Base-by-base conservation (phyloP, 306 rosid species). In the Vigna radiata region DNA sequence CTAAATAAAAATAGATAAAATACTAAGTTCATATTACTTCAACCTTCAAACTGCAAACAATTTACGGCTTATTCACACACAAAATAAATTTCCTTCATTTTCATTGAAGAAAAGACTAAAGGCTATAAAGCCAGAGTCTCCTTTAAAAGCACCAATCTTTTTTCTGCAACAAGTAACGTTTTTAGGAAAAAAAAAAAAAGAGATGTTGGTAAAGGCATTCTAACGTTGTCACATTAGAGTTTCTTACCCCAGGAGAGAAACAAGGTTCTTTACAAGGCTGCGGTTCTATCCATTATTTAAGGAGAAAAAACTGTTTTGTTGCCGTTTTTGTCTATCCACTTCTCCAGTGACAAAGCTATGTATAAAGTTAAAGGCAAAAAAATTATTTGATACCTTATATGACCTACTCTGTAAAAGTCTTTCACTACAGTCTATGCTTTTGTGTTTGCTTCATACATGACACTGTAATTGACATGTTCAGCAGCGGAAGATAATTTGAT, bases 171-270 rank as follows among this genome's bases (percentile, higher is more conserved):
- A 46, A 36, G 37, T 36, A 15, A 16, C 23, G 23, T 39, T 13
- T 52, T 33, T 19, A 18, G 53, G 50, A 72, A 23, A 41, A 15
- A 1, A 1, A 21, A 55, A 41, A 15, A 1, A 1, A 21, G 43
- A 21, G 64, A 36, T 54, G 37, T 37, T 71, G 49, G 16, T 6
- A 72, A 72, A 54, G 67, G 44, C 77, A 56, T 73, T 41, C 29
- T 21, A 73, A 41, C 68, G 8, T 61, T 33, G 64, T 47, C 21
- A 68, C 62, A 37, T 80, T 68, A 81, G 83, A 78, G 69, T 56
- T 60, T 79, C 44, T 70, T 69, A 73, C 44, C 47, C 55, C 47
- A 82, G 82, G 78, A 81, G 83, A 27, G 83, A 27, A 71, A 83
- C 82, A 79, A 37, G 59, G 66, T 44, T 70, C 50, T 37, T 82